Percentiles rank a stretch among this genome's conserved stretches.
These are phyloP conservation scores for Dalbergia oliveri DNA, from an alignment of 306 rosid genomes.

Conservation along the genomic window DNA sequence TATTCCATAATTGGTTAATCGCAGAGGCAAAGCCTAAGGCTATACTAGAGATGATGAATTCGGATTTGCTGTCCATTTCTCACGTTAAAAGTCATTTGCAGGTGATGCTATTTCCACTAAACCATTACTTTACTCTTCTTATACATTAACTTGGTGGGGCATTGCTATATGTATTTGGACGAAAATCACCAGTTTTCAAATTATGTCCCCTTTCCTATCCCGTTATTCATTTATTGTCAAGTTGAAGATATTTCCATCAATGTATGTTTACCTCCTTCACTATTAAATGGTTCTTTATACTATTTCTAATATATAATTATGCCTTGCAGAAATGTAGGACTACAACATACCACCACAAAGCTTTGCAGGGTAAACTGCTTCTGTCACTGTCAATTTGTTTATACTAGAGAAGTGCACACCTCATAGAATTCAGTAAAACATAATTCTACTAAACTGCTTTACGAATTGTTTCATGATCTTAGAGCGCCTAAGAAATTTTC, in stretches of 20 bases:
- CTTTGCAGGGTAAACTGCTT: conserved; percentile 49
- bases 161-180: background rate
- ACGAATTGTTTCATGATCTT: background rate
- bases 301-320: conserved; percentile 1
- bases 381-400: background rate
- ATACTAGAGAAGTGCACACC: background rate
- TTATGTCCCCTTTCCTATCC: no score
- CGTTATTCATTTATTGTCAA: no score
- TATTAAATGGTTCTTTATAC: background rate
- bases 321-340: conserved; percentile 58
- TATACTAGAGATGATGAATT: conserved; percentile 59
- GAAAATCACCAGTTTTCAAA: no score
- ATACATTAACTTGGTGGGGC: background rate
- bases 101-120: conserved; percentile 40
- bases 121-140: conserved; percentile 12
- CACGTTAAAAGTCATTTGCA: conserved; percentile 66
- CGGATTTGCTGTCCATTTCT: conserved; percentile 54
- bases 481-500: no score
- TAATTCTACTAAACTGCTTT: conserved; percentile 1
- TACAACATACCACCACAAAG: conserved; percentile 39
- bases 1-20: conserved; percentile 12
- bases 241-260: no score
- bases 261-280: background rate
- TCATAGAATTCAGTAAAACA: background rate
- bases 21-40: conserved; percentile 66